Evolutionary conservation across 495 filamentous ascomycete species (phyloP), one percentile per base, ranked within the genome.

Genomic region (Tuber indicum): DNA sequence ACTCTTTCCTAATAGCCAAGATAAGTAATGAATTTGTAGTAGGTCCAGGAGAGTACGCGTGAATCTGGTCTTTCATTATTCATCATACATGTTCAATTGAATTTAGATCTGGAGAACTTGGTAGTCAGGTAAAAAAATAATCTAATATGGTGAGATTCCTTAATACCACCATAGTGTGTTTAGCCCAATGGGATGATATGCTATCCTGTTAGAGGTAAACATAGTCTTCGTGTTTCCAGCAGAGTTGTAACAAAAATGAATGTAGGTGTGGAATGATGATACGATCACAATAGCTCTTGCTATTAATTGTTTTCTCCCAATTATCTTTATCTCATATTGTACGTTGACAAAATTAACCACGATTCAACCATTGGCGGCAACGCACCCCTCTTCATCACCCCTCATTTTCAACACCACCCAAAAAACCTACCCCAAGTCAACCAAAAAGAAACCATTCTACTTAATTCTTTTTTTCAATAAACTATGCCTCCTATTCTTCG

Each of bases 291-390:
- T 76, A 72, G 7, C 2, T 6, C 12, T 12, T 23, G 0, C 70
- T 52, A 16, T 72, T 72, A 14, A 72, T 58, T 26, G 75, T 76
- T 44, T n/a, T 8, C 8, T 36, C 75, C 32, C 21, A 72, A 7
- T n/a, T 1, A n/a, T 72, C 66, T 44, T 76, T 72, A 17, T 76
- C 43, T 70, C 32, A 72, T 62, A 76, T 62, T n/a, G n/a, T n/a
- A n/a, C n/a, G n/a, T n/a, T n/a, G n/a, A n/a, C n/a, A n/a, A n/a
- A n/a, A n/a, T n/a, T n/a, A n/a, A n/a, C n/a, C n/a, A n/a, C n/a
- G n/a, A n/a, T n/a, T n/a, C n/a, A n/a, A n/a, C n/a, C n/a, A n/a
- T n/a, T n/a, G n/a, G n/a, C n/a, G n/a, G n/a, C n/a, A n/a, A n/a
- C n/a, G n/a, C n/a, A n/a, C n/a, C n/a, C n/a, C n/a, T n/a, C n/a